Evolutionary conservation across 2,329 filamentous ascomycete species (phyloP), one percentile per base, ranked within the genome.

Genomic region (Bisporella sp.): DNA sequence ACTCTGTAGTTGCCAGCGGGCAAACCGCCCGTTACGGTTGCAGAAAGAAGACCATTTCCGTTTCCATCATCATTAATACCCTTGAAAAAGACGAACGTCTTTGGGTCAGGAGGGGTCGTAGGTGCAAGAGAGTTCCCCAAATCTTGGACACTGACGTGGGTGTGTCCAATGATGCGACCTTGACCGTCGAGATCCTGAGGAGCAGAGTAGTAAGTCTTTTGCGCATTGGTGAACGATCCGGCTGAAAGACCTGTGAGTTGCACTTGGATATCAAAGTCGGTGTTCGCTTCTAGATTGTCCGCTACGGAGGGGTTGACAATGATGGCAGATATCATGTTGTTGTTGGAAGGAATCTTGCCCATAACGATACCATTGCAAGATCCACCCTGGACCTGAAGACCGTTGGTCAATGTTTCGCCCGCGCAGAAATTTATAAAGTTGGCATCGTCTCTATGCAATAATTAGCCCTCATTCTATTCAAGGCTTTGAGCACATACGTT

Each of bases 351-450:
- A 40, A 65, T 64, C 42, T 65, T 57, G 41, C 63, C 63, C 63
- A 65, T 65, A 6, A 57, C 62, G 63, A 62, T 59, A 37, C 59
- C 59, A 32, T 84, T 85, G 69, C 81, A 85, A 35, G 81, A 84
- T 21, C 81, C 81, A 7, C 57, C 65, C 50, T 69, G 70, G 46
- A 74, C 69, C 62, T 84, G 81, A 41, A 74, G 65, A 59, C 81
- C 81, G 59, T 84, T 79, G 54, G 81, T 84, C 47, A 80, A 62
- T 0, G 69, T 74, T 62, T 62, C 53, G 8, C 61, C 61, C 9
- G 51, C 41, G 37, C 60, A 63, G 44, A 51, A 55, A 52, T 63
- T 62, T 44, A 63, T 62, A 42, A 63, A 63, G 53, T 62, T 62
- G 47, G 3, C 41, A 2, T 8, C 9, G 28, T 43, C 41, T 8